phyloP scores from a whole-genome alignment of 306 rosid genomes.

The Glycyrrhiza uralensis region DNA sequence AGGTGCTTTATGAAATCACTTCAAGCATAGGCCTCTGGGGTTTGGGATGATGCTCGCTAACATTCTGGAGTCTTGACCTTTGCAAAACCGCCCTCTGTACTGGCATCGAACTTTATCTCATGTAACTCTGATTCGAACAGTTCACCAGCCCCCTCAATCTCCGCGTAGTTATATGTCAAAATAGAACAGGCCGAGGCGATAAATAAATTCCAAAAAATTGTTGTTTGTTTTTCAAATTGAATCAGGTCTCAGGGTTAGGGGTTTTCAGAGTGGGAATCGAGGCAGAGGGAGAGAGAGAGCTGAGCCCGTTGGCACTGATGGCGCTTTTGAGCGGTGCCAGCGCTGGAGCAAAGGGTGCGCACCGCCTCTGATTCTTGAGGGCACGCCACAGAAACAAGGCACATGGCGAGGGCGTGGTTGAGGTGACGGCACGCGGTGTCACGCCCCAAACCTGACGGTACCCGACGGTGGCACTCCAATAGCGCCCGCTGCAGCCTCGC shows the following conservation, averaged over 20 bases:
- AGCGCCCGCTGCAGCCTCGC: conserved; percentile 45
- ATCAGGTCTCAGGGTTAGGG: no score
- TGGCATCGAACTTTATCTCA: conserved; percentile 36
- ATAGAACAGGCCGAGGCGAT: no score
- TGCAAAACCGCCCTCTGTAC: conserved; percentile 32
- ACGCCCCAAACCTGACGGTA: conserved; percentile 40
- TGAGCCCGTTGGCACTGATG: conserved; percentile 66
- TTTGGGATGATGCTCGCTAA: conserved; percentile 33
- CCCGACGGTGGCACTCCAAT: conserved; percentile 57
- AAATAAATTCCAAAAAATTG: no score
- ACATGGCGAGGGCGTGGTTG: conserved; percentile 48
- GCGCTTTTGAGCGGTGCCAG: conserved; percentile 60
- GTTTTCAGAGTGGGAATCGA: conserved; percentile 37
- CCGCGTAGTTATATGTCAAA: conserved; percentile 19
- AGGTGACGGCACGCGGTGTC: conserved; percentile 54
- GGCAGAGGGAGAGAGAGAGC: conserved; percentile 53
- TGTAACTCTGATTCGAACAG: conserved; percentile 26
- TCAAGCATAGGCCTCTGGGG: conserved; percentile 36
- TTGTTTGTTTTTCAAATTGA: no score
- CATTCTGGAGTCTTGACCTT: conserved; percentile 16
- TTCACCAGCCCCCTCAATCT: conserved; percentile 30
- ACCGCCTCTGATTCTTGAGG: conserved; percentile 52
- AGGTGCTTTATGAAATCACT: neutral
- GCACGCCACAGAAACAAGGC: conserved; percentile 48
- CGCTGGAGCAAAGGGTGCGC: conserved; percentile 49